Evolutionary conservation across 2,329 filamentous ascomycete genomes (phyloP).

Genomic region (Claviceps spartinae): DNA sequence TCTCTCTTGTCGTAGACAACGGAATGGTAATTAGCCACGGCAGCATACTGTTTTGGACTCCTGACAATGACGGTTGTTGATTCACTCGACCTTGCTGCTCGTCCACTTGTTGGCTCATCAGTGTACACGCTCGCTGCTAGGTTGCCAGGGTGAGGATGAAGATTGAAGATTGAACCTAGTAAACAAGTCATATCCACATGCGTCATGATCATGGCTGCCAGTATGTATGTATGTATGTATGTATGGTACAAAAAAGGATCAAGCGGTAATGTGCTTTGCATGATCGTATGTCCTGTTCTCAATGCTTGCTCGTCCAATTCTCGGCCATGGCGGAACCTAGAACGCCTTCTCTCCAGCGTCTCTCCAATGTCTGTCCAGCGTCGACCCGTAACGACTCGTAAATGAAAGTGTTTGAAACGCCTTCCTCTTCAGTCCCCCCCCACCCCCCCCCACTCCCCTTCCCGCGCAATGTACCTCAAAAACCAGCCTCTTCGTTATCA

Average conservation of each 20-base stretch:
- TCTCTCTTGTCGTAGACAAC: too few species aligned
- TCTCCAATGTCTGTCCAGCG: background rate
- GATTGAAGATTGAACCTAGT: background rate
- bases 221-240: background rate
- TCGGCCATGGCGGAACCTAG: too few species aligned
- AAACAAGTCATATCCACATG: constrained; percentile 1
- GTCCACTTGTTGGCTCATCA: too few species aligned
- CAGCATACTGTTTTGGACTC: too few species aligned
- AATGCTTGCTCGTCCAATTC: too few species aligned
- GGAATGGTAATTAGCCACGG: too few species aligned
- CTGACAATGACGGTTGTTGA: too few species aligned
- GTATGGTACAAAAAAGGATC: background rate
- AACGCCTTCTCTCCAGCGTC: background rate
- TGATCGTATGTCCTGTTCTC: background rate
- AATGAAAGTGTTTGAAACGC: too few species aligned
- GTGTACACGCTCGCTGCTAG: too few species aligned
- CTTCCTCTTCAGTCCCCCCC: background rate
- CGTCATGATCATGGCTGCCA: background rate
- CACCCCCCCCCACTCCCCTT: background rate
- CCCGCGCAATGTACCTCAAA: background rate
- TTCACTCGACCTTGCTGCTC: too few species aligned
- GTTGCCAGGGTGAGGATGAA: background rate
- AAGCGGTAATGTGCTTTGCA: background rate
- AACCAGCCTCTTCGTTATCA: too few species aligned
- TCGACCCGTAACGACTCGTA: too few species aligned